phyloP scores from a whole-genome alignment of 352 stramenopile genomes.

The Globisporangium megalacanthum region DNA sequence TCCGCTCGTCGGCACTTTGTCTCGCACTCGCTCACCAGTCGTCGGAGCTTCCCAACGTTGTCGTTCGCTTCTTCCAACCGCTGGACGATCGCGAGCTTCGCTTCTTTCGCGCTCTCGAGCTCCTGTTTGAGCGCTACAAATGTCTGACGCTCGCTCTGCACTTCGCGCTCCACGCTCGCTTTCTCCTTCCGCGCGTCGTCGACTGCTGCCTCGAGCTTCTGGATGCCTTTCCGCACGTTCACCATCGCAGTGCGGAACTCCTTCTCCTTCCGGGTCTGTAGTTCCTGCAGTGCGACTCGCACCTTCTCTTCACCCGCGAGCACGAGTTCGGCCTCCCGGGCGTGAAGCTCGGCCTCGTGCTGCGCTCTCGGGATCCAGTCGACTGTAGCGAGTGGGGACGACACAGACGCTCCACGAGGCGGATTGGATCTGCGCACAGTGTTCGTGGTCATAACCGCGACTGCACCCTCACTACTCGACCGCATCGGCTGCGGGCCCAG shows the following conservation, averaged over 20 bases:
- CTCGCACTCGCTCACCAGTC: slow-evolving; percentile 39
- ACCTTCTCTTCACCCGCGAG: slow-evolving; percentile 45
- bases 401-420: slow-evolving; percentile 4
- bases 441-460: slow-evolving; percentile 14
- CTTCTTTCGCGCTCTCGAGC: slow-evolving; percentile 38
- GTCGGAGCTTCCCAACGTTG: slow-evolving; percentile 52
- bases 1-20: slow-evolving; percentile 26
- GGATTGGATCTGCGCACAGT: background rate
- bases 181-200: slow-evolving; percentile 42
- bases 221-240: slow-evolving; percentile 66
- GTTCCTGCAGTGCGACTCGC: slow-evolving; percentile 52
- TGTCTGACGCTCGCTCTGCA: slow-evolving; percentile 38
- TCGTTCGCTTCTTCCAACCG: slow-evolving; percentile 67
- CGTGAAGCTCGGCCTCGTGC: slow-evolving; percentile 49
- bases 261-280: slow-evolving; percentile 54
- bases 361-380: slow-evolving; percentile 41
- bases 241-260: slow-evolving; percentile 68
- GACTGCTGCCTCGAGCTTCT: slow-evolving; percentile 52
- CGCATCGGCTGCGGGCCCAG: slow-evolving; percentile 9
- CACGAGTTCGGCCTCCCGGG: slow-evolving; percentile 41
- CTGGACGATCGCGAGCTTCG: slow-evolving; percentile 38
- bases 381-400: background rate
- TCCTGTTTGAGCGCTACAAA: slow-evolving; percentile 55
- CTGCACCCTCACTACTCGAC: slow-evolving; percentile 13
- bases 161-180: slow-evolving; percentile 45